Evolutionary conservation across 768 basidiomycete genomes (phyloP), one percentile per base, ranked within the genome.

Genomic region (Xerocomellus chrysenteron): DNA sequence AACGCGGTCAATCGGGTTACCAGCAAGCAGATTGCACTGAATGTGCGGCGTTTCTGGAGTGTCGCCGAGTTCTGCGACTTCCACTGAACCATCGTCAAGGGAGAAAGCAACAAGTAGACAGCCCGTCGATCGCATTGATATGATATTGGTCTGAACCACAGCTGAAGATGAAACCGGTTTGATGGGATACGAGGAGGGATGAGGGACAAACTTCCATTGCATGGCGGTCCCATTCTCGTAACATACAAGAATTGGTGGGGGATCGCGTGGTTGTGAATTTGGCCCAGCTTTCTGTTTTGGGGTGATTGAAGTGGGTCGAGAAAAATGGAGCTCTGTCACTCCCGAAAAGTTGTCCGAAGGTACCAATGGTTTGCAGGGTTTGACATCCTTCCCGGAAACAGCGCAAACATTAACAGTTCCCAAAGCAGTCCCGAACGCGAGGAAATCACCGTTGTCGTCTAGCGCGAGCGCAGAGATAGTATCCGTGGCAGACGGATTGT

Each of bases 381-480:
- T 71, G 41, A 76, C 65, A 28, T 66, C 63, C 42, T 72, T 75
- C 49, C 74, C 75, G 7, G 73, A 73, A 48, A 90, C 69, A n/a
- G 71, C 72, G 84, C 85, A 94, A 14, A 86, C 72, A 37, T 80
- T 80, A 50, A 94, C 78, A 3, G 78, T 66, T 1, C 93, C 92
- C 1, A 78, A 76, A 14, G 80, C 78, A 14, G 89, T 91, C 7
- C 91, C 92, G 16, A 86, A 83, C 3, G 90, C 90, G 57, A 85
- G 84, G 61, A 81, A 80, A 21, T 76, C 68, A 4, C 89, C 90
- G 4, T 65, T 68, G 28, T 81, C 78, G 58, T 88, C 84, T 17
- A 94, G 73, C 1, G 86, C 80, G 21, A 93, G 74, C 21, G 81
- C 78, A 2, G 84, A 87, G 40, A 90, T 58, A 1, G 81, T 78